A percentile compares a stretch with the other conserved stretches of the same genome.
Conservation (phyloP, 2,329 filamentous ascomycete species). For the Trichoderma cornu-damae region DNA sequence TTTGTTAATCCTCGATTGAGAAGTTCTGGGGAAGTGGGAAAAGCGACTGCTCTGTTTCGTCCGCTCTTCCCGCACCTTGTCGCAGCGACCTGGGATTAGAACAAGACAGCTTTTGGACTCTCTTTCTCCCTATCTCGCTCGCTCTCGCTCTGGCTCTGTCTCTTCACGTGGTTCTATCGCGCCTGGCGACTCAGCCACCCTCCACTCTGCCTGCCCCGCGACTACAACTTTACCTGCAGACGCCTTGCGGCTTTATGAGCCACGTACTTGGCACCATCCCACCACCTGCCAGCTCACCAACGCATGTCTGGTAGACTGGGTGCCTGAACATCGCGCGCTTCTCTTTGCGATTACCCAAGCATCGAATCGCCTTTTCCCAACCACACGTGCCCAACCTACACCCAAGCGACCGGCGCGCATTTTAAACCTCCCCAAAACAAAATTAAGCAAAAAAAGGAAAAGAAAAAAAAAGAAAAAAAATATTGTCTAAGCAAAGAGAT, state of each 20-base stretch:
- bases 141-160: too few species aligned
- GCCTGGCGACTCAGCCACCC: slow-evolving; percentile 32
- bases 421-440: slow-evolving; percentile 29
- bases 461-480: background rate
- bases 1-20: slow-evolving; percentile 26
- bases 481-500: slow-evolving; percentile 25
- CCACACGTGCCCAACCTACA: slow-evolving; percentile 44
- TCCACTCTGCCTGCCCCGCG: slow-evolving; percentile 22
- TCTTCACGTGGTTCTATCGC: slow-evolving; percentile 44
- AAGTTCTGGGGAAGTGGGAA: slow-evolving; percentile 23
- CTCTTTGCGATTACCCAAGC: slow-evolving; percentile 33
- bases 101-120: background rate
- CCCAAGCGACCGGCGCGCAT: slow-evolving; percentile 35
- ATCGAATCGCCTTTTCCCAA: slow-evolving; percentile 24
- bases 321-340: slow-evolving; percentile 42
- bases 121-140: too few species aligned
- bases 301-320: slow-evolving; percentile 54
- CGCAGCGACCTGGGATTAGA: background rate
- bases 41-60: slow-evolving; percentile 24
- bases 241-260: slow-evolving; percentile 51
- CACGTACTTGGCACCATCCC: slow-evolving; percentile 45
- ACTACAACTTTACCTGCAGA: slow-evolving; percentile 47
- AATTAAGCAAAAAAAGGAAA: background rate
- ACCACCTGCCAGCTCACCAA: slow-evolving; percentile 57
- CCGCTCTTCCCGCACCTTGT: slow-evolving; percentile 19